These are phyloP conservation scores for Citrus inodora DNA, from an alignment of 345 rosid genomes.

Conservation along the genomic window DNA sequence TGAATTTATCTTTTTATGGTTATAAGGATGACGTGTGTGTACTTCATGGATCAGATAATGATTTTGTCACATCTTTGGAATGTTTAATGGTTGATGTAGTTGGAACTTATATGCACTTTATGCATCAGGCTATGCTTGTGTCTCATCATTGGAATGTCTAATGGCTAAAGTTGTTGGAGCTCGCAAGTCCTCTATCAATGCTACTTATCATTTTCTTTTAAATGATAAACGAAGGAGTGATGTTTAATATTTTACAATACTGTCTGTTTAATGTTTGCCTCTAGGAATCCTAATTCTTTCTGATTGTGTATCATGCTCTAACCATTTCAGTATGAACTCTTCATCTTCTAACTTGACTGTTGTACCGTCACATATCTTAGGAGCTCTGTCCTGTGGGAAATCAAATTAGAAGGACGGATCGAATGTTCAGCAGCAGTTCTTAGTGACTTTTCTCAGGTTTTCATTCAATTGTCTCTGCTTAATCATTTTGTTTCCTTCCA, in stretches of 20 bases:
- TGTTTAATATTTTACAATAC: neutral
- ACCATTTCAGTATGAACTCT: neutral
- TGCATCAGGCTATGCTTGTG: no score
- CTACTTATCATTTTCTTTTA: neutral
- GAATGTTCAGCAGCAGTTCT: slow-evolving; percentile 84
- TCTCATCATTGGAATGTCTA: neutral
- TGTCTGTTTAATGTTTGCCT: neutral
- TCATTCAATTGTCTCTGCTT: slow-evolving; percentile 14
- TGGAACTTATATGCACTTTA: no score
- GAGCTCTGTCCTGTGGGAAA: slow-evolving; percentile 82
- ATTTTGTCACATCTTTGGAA: neutral
- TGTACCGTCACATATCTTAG: slow-evolving; percentile 30
- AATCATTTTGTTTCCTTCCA: slow-evolving; percentile 15
- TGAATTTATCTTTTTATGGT: neutral
- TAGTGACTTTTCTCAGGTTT: slow-evolving; percentile 78
- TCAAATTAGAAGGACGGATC: slow-evolving; percentile 67
- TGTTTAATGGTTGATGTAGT: neutral
- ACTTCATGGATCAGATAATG: no score
- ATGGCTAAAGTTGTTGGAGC: neutral
- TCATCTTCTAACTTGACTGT: slow-evolving; percentile 11
- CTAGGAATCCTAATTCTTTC: neutral
- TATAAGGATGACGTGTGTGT: no score
- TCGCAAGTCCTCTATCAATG: neutral
- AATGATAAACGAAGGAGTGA: neutral
- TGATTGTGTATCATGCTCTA: slow-evolving; percentile 9